These are phyloP conservation scores for Microcos paniculata DNA, from an alignment of 345 rosid genomes.

Conservation along the genomic window DNA sequence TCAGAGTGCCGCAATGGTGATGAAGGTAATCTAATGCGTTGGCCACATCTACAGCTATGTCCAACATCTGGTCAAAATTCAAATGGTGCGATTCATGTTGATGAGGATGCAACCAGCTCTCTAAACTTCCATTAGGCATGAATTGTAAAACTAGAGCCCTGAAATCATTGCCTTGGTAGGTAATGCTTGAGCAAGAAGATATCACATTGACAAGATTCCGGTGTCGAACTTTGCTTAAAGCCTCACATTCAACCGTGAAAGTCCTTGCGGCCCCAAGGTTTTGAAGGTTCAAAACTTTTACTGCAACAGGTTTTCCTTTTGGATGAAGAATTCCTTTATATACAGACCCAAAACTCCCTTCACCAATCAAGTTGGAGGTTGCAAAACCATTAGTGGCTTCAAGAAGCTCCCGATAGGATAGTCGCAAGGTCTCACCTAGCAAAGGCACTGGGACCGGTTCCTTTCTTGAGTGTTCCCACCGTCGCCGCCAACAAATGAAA, in stretches of 20 bases:
- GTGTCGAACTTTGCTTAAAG: constrained; percentile 25
- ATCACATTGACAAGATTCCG: constrained; percentile 27
- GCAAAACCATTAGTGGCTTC: constrained; percentile 31
- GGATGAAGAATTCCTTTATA: constrained; percentile 26
- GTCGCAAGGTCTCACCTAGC: background rate
- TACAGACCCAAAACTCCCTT: constrained; percentile 28
- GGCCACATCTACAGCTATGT: constrained; percentile 29
- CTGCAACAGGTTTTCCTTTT: constrained; percentile 7
- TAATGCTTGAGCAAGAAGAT: constrained; percentile 28
- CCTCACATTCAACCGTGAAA: constrained; percentile 30
- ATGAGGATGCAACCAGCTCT: background rate
- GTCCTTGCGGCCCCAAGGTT: constrained; percentile 25
- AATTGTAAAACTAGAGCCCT: constrained; percentile 28
- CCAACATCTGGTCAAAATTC: background rate
- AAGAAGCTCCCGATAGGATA: constrained; percentile 25
- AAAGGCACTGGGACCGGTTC: background rate
- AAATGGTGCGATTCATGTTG: background rate
- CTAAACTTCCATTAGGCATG: constrained; percentile 15
- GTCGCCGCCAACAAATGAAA: background rate
- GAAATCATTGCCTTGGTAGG: constrained; percentile 25
- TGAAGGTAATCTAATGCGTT: constrained; percentile 33
- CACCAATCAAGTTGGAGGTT: constrained; percentile 19
- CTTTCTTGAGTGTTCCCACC: background rate
- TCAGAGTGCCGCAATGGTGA: constrained; percentile 1
- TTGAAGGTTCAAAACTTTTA: constrained; percentile 27